Evolutionary conservation across 2,329 filamentous ascomycete species (phyloP).

Genomic region (Fusarium verticillioides): DNA sequence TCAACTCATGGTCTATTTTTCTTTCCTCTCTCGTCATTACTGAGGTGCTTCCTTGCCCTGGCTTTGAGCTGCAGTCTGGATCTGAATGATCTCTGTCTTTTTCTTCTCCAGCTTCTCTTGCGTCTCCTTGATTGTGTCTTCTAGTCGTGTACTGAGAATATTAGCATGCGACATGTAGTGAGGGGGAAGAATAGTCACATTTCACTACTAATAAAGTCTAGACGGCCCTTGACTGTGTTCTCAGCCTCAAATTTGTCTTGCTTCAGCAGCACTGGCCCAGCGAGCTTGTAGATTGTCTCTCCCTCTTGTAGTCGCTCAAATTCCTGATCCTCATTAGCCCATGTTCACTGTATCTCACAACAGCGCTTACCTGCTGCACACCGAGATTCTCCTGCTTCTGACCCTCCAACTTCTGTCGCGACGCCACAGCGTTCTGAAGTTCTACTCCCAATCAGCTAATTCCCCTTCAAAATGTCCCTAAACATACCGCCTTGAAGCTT

Average conservation of each 20-base stretch:
- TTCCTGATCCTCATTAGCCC: slow-evolving; percentile 66
- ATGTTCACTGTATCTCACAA: not conserved
- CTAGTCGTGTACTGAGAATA: slow-evolving; percentile 52
- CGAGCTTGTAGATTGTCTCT: slow-evolving; percentile 94
- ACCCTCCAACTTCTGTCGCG: slow-evolving; percentile 90
- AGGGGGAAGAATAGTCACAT: slow-evolving; percentile 71
- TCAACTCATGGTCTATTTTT: slow-evolving; percentile 46
- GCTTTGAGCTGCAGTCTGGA: slow-evolving; percentile 55
- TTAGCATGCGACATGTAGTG: slow-evolving; percentile 15
- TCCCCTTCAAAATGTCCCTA: not conserved
- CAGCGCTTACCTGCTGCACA: slow-evolving; percentile 76
- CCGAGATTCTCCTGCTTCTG: slow-evolving; percentile 93
- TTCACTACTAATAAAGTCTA: slow-evolving; percentile 94
- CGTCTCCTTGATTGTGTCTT: slow-evolving; percentile 64
- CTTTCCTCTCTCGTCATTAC: slow-evolving; percentile 16
- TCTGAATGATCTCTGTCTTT: slow-evolving; percentile 68
- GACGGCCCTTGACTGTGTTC: slow-evolving; percentile 86
- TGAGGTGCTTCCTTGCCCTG: slow-evolving; percentile 46
- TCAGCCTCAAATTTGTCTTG: slow-evolving; percentile 92
- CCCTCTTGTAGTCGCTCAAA: slow-evolving; percentile 82
- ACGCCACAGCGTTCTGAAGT: slow-evolving; percentile 78
- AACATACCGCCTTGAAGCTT: slow-evolving; percentile 81
- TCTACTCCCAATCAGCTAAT: slow-evolving; percentile 64
- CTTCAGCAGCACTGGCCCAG: slow-evolving; percentile 92
- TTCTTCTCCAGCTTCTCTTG: slow-evolving; percentile 69